These are phyloP conservation scores for Fusarium veterinarium DNA, from an alignment of 2,329 filamentous ascomycete genomes.

Conservation along the genomic window DNA sequence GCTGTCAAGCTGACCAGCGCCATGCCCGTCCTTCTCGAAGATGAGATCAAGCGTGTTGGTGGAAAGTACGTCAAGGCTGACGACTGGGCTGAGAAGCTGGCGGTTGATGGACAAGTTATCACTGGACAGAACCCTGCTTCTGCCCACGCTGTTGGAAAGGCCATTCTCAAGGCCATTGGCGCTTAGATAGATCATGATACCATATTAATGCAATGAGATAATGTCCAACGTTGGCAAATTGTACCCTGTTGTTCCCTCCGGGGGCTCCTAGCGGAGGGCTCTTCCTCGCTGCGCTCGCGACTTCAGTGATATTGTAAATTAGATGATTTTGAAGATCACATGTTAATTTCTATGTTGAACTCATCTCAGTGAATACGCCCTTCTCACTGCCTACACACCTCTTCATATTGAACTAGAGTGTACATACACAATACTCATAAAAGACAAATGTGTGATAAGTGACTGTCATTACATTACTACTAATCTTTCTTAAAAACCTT, in stretches of 20 bases:
- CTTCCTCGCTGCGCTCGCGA: background rate
- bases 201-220: background rate
- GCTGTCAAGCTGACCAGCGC: conserved; percentile 60
- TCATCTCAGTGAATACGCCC: background rate
- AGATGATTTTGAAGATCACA: no score
- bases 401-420: background rate
- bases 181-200: conserved; percentile 15
- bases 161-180: conserved; percentile 59
- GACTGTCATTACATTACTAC: background rate
- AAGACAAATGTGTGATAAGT: no score
- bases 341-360: background rate
- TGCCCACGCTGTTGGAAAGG: conserved; percentile 63
- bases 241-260: background rate
- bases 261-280: background rate
- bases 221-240: background rate
- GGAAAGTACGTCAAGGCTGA: conserved; percentile 69
- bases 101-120: conserved; percentile 64
- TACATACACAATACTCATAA: no score
- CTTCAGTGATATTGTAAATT: background rate
- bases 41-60: conserved; percentile 62
- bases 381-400: background rate
- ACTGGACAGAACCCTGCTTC: conserved; percentile 70
- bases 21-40: conserved; percentile 71
- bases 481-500: conserved; percentile 64
- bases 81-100: conserved; percentile 61